phyloP scores from a whole-genome alignment of 2,329 filamentous ascomycete species.

The Davidsoniella australis region DNA sequence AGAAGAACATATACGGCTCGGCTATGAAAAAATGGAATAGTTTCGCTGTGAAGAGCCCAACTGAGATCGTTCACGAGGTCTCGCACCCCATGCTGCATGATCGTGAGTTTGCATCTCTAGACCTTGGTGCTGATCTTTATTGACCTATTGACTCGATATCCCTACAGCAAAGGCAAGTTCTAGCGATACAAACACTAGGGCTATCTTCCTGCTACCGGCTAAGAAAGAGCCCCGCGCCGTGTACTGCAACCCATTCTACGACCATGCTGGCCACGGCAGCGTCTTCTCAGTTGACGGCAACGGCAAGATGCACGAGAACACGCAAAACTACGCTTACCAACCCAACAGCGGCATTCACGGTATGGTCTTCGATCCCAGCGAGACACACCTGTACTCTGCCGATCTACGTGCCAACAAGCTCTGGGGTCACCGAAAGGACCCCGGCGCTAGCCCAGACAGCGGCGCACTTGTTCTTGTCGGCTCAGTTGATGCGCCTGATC shows the following conservation, averaged over 20 bases:
- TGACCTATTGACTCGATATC: slow-evolving; percentile 1
- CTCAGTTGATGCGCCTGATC: slow-evolving; percentile 51
- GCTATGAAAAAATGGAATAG: slow-evolving; percentile 91
- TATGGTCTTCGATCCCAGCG: slow-evolving; percentile 62
- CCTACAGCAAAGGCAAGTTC: slow-evolving; percentile 46
- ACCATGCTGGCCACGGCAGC: slow-evolving; percentile 66
- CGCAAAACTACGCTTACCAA: slow-evolving; percentile 59
- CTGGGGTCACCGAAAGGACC: slow-evolving; percentile 60
- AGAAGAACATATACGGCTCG: slow-evolving; percentile 73
- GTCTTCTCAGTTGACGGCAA: slow-evolving; percentile 46
- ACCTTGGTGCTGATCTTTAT: neutral
- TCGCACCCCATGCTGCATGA: slow-evolving; percentile 64
- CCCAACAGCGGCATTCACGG: slow-evolving; percentile 58
- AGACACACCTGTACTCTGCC: slow-evolving; percentile 62
- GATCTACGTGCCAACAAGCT: slow-evolving; percentile 64
- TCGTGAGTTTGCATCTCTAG: slow-evolving; percentile 31
- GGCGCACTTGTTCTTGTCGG: slow-evolving; percentile 54
- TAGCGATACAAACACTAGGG: slow-evolving; percentile 61
- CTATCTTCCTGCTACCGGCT: slow-evolving; percentile 75
- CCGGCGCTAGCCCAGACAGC: slow-evolving; percentile 22
- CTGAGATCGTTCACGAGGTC: slow-evolving; percentile 56
- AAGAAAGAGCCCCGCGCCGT: slow-evolving; percentile 62
- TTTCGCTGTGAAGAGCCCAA: slow-evolving; percentile 58
- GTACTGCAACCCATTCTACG: slow-evolving; percentile 84
- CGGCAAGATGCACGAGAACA: slow-evolving; percentile 43